These are phyloP conservation scores for Thamnidium elegans DNA, from an alignment of 192 early-diverging fungal species.

Conservation along the genomic window DNA sequence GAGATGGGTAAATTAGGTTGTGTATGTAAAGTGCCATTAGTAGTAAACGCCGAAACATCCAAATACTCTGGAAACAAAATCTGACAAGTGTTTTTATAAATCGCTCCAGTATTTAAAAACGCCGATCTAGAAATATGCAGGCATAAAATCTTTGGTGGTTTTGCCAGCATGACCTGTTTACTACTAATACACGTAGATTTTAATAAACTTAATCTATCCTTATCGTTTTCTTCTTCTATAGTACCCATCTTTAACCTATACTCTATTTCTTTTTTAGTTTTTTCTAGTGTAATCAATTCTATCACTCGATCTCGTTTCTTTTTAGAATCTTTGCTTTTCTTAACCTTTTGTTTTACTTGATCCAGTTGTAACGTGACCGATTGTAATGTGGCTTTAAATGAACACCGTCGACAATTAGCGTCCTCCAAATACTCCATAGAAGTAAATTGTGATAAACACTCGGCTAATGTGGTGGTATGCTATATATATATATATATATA, in stretches of 20 bases:
- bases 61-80: slow-evolving; percentile 76
- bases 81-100: slow-evolving; percentile 77
- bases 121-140: slow-evolving; percentile 83
- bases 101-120: slow-evolving; percentile 64
- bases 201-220: slow-evolving; percentile 5
- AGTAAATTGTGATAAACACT: slow-evolving; percentile 52
- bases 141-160: slow-evolving; percentile 70
- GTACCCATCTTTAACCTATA: slow-evolving; percentile 16
- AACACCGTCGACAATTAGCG: slow-evolving; percentile 65
- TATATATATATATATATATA: slow-evolving; percentile 13
- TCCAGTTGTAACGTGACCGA: slow-evolving; percentile 37
- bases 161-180: slow-evolving; percentile 80
- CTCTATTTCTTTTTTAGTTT: slow-evolving; percentile 13
- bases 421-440: slow-evolving; percentile 63
- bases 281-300: slow-evolving; percentile 17
- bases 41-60: slow-evolving; percentile 68
- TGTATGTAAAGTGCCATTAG: slow-evolving; percentile 55
- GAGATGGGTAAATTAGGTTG: slow-evolving; percentile 57
- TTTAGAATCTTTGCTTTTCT: slow-evolving; percentile 15
- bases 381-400: slow-evolving; percentile 45
- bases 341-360: slow-evolving; percentile 20
- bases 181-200: slow-evolving; percentile 48
- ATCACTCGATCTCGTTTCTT: slow-evolving; percentile 19
- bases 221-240: slow-evolving; percentile 31
- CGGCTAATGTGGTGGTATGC: slow-evolving; percentile 49